Evolutionary conservation across 2,329 filamentous ascomycete genomes (phyloP), one percentile per base, ranked within the genome.

Genomic region (Sporothrix curviconia): DNA sequence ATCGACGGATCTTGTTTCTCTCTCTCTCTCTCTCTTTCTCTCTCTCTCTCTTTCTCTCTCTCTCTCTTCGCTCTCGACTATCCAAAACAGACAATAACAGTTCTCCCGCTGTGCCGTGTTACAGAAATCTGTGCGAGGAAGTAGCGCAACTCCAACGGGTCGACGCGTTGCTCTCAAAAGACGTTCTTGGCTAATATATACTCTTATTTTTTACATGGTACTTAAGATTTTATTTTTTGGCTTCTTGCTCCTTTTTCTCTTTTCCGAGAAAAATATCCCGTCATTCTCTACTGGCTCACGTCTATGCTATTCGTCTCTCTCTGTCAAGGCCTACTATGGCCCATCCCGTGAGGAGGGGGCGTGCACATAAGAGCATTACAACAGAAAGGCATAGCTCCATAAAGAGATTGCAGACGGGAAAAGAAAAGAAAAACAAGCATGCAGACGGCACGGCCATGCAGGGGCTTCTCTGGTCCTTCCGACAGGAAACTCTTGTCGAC

Each of bases 121-220:
- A 22, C 24, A n/a, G 32, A 50, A 34, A 25, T 22, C 17, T 24
- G 19, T 37, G 12, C n/a, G n/a, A n/a, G n/a, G n/a, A n/a, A n/a
- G n/a, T n/a, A n/a, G 8, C 32, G 17, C 32, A 30, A 19, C 32
- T 12, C 32, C 14, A 19, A 14, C 34, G 12, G 47, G 47, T 37
- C 47, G 47, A 50, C 37, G 47, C 47, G 47, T 15, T 37, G 32
- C 47, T n/a, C n/a, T n/a, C n/a, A n/a, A n/a, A n/a, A n/a, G n/a
- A n/a, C n/a, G n/a, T n/a, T n/a, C n/a, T n/a, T n/a, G n/a, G 47
- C 47, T 12, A 34, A 34, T 50, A 34, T 37, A 50, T n/a, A 24
- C n/a, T 17, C 24, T 37, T 37, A 34, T 11, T 37, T 14, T 24
- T 5, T 9, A 50, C 25, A 50, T 50, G 24, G 17, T 37, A 12